These are phyloP conservation scores for Vigna reflexopilosa DNA, from an alignment of 306 rosid species.

Conservation along the genomic window DNA sequence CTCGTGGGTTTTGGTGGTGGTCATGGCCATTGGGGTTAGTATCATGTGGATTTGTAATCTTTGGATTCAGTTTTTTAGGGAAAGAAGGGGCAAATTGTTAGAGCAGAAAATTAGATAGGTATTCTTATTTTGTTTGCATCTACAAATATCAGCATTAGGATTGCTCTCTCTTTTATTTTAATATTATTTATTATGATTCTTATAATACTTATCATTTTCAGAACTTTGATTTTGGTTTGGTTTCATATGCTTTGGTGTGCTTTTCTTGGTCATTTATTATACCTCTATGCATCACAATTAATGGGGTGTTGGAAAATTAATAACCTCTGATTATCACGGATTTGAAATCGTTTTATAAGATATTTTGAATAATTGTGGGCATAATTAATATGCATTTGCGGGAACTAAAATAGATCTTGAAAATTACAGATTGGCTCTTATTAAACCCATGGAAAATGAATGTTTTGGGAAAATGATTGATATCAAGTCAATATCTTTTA, in stretches of 20 bases:
- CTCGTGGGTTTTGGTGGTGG: slow-evolving; percentile 81
- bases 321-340: neutral
- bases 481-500: too few species aligned
- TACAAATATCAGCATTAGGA: neutral
- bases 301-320: neutral
- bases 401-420: too few species aligned
- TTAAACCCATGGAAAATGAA: too few species aligned
- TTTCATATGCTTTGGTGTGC: neutral
- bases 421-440: too few species aligned
- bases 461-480: too few species aligned
- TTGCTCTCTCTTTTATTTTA: neutral
- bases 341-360: neutral
- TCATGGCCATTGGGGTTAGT: slow-evolving; percentile 75
- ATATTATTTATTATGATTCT: neutral
- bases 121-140: slow-evolving; percentile 10
- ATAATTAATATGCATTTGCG: too few species aligned
- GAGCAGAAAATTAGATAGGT: slow-evolving; percentile 63
- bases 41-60: slow-evolving; percentile 84
- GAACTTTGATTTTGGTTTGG: neutral
- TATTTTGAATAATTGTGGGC: too few species aligned
- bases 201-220: neutral
- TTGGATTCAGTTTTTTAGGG: slow-evolving; percentile 70
- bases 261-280: neutral
- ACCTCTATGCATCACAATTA: neutral
- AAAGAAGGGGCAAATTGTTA: slow-evolving; percentile 54